Evolutionary conservation across 202 grass and related monocot species (phyloP).

Genomic region (Bolboschoenoplectus hybrid): DNA sequence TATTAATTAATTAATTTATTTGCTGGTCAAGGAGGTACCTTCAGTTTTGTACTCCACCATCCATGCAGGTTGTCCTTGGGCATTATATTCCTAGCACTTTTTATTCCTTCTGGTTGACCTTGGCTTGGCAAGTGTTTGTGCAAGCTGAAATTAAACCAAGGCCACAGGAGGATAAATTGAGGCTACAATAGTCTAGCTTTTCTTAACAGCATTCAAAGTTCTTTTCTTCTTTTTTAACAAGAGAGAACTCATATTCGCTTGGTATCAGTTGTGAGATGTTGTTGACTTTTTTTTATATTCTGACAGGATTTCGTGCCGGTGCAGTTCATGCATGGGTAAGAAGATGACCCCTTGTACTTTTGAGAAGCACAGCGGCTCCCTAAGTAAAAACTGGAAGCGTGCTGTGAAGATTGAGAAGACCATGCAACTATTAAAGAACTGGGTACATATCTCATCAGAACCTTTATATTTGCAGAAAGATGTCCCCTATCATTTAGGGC

Average conservation of each 20-base stretch:
- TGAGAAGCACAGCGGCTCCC: conserved; percentile 26
- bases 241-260: neutral
- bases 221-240: neutral
- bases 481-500: neutral
- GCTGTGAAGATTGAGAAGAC: neutral
- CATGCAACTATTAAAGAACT: neutral
- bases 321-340: conserved; percentile 17
- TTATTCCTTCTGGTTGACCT: no score
- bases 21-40: no score
- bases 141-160: neutral
- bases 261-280: neutral
- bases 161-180: neutral
- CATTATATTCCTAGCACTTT: no score
- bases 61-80: no score
- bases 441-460: conserved; percentile 13
- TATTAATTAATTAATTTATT: neutral
- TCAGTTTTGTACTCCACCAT: no score
- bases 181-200: neutral
- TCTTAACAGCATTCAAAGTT: neutral
- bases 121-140: neutral
- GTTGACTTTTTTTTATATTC: neutral
- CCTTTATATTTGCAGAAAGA: neutral
- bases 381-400: conserved; percentile 21
- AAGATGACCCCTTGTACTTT: conserved; percentile 4
- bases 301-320: conserved; percentile 30